Conservation (phyloP, 2,329 filamentous ascomycete genomes). For the Cytospora paraplurivora region DNA sequence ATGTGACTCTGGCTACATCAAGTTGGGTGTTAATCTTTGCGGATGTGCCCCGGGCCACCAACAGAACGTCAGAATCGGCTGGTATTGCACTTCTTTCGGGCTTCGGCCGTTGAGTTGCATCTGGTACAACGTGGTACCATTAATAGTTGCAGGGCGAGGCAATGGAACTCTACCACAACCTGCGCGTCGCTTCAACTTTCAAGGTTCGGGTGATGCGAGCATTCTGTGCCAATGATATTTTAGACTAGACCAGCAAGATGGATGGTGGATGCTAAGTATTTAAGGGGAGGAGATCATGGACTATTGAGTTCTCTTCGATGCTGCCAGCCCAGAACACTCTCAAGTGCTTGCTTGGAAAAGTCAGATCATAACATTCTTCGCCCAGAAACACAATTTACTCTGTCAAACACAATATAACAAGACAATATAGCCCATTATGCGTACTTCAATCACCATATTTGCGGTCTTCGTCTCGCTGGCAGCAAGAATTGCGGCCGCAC, state of each 20-base stretch:
- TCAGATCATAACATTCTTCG: not conserved
- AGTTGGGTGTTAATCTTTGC: too few species aligned
- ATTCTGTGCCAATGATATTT: not conserved
- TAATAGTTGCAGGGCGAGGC: not conserved
- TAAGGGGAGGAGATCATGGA: too few species aligned
- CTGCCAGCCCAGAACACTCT: not conserved
- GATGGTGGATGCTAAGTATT: not conserved
- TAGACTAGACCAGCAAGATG: not conserved
- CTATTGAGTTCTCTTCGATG: not conserved
- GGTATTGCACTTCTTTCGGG: too few species aligned
- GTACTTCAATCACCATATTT: slow-evolving; percentile 11
- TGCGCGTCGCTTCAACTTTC: not conserved
- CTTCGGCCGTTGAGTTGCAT: too few species aligned
- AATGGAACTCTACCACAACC: not conserved
- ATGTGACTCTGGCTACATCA: too few species aligned
- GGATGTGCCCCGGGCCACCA: too few species aligned
- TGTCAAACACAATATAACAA: not conserved
- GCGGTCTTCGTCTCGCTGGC: slow-evolving; percentile 17
- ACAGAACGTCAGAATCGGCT: too few species aligned
- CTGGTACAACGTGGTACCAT: not conserved
- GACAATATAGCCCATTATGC: slow-evolving; percentile 14
- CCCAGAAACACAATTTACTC: not conserved
- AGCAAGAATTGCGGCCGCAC: slow-evolving; percentile 10
- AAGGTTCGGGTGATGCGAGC: not conserved
- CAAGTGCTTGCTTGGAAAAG: not conserved